Evolutionary conservation across 2,329 filamentous ascomycete genomes (phyloP), one percentile per base, ranked within the genome.

Genomic region (Simplicillium aogashimaense): DNA sequence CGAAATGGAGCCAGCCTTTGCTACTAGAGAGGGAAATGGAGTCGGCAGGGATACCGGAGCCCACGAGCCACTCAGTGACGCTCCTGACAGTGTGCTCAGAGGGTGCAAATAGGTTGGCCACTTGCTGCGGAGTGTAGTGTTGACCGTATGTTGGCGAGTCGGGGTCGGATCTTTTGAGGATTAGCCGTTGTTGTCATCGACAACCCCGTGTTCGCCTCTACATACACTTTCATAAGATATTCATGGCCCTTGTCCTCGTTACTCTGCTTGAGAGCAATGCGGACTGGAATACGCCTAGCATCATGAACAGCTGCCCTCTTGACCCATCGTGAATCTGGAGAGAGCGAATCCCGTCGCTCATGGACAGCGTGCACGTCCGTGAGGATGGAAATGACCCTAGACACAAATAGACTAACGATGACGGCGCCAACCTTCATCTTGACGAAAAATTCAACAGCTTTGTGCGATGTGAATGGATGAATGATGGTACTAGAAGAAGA

Each of bases 41-140:
- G 3, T 59, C 57, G 4, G 54, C 50, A 17, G 61, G 49, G 41
- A 80, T 72, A 4, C 75, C 76, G 18, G 67, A 63, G 7, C 56
- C 53, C n/a, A 60, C 53, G 10, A 79, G 61, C 75, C 75, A 80
- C 10, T 60, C 50, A 45, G 64, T 64, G 17, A 78, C 70, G 3
- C 65, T 57, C 7, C 67, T 56, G 6, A 76, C 63, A 3, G 69
- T 58, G 31, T 72, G 66, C 10, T 53, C 45, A 7, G 46, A 47
- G 0, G 63, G 61, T 14, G 64, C 57, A 52, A 69, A 70, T 30
- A 55, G 65, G 11, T 64, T 57, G 11, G 61, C 53, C 3, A 70
- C 53, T 45, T 68, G 53, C 18, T 65, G 53, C 2, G 58, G 49
- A 3, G 61, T 60, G 66, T 66, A 70, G 52, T 70, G 66, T 44